Percentiles rank a stretch among this genome's conserved stretches.
These are phyloP conservation scores for Coemansia sp. DNA, from an alignment of 192 early-diverging fungal genomes.

Conservation along the genomic window DNA sequence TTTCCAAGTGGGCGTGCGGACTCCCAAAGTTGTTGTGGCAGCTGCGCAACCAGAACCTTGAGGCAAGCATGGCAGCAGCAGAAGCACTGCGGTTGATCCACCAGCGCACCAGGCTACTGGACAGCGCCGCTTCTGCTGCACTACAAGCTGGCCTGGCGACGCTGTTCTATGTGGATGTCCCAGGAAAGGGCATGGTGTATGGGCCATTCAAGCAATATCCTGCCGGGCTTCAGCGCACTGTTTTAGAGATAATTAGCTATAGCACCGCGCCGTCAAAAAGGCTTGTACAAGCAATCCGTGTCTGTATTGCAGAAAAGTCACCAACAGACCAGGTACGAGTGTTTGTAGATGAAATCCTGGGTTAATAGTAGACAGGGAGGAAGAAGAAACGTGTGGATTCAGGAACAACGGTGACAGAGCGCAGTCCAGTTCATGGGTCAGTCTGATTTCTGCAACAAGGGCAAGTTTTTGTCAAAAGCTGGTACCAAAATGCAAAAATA, in stretches of 20 bases:
- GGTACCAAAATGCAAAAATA: no score
- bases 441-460: no score
- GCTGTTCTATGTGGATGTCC: slow-evolving; percentile 49
- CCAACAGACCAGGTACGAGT: slow-evolving; percentile 5
- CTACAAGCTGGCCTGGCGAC: slow-evolving; percentile 42
- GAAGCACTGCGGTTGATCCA: slow-evolving; percentile 35
- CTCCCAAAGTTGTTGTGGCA: slow-evolving; percentile 55
- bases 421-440: no score
- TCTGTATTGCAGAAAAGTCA: slow-evolving; percentile 10
- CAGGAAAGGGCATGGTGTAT: slow-evolving; percentile 41
- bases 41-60: slow-evolving; percentile 46
- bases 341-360: slow-evolving; percentile 16
- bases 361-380: background rate
- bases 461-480: no score
- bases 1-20: slow-evolving; percentile 30
- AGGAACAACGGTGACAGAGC: no score
- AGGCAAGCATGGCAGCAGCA: slow-evolving; percentile 30
- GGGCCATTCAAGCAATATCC: slow-evolving; percentile 48
- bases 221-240: slow-evolving; percentile 27
- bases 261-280: slow-evolving; percentile 15
- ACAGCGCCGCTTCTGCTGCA: slow-evolving; percentile 9
- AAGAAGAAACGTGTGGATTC: background rate
- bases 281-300: slow-evolving; percentile 31
- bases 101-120: slow-evolving; percentile 45
- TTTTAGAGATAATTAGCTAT: slow-evolving; percentile 37